Evolutionary conservation across 306 rosid genomes (phyloP).

Genomic region (Dicorynia guianensis): DNA sequence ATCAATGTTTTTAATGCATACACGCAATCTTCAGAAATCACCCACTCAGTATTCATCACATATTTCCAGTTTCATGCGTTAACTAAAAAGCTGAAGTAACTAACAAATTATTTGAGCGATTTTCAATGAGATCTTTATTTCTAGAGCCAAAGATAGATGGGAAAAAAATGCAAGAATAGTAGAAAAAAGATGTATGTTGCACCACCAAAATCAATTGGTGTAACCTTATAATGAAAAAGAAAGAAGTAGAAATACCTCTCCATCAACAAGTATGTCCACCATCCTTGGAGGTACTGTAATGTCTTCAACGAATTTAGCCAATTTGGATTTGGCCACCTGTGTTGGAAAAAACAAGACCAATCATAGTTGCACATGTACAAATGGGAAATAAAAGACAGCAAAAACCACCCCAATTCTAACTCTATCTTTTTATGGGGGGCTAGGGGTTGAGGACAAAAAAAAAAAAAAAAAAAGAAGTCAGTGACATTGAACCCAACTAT

Average conservation of each 20-base stretch:
- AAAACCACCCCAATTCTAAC: neutral
- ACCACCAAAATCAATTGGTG: conserved; percentile 40
- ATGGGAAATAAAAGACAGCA: conserved; percentile 12
- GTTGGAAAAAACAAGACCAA: conserved; percentile 32
- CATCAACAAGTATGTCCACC: conserved; percentile 89
- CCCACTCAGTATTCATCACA: neutral
- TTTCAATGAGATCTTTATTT: conserved; percentile 10
- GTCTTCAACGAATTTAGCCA: conserved; percentile 97
- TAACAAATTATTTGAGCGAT: conserved; percentile 7
- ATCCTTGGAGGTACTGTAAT: conserved; percentile 96
- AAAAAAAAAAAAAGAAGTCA: neutral
- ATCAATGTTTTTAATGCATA: conserved; percentile 7
- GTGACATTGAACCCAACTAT: neutral
- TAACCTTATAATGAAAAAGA: conserved; percentile 18
- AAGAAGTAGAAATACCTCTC: conserved; percentile 71
- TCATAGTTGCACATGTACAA: conserved; percentile 32
- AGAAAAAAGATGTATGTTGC: conserved; percentile 16
- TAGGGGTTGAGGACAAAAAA: neutral
- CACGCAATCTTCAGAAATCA: conserved; percentile 20
- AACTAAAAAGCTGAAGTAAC: neutral
- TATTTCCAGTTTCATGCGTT: neutral
- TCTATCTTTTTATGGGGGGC: too few relatives aligned
- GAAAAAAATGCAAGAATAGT: conserved; percentile 14
- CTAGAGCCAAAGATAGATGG: neutral
- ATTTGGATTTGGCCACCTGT: conserved; percentile 91